These are phyloP conservation scores for Vicia sativa DNA, from an alignment of 306 rosid genomes.

Conservation along the genomic window DNA sequence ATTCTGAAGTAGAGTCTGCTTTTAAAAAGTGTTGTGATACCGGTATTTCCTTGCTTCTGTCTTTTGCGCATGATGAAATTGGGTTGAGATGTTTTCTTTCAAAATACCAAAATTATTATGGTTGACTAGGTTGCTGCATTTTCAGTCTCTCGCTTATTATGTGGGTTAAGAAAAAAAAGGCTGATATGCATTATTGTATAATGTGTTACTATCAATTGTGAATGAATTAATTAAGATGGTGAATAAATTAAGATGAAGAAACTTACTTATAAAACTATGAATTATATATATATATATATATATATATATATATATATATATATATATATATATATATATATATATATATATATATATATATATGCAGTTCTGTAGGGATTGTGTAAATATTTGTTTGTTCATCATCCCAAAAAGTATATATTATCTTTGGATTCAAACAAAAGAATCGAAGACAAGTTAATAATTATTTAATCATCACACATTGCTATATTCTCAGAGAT, in stretches of 20 bases:
- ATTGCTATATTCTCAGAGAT: slow-evolving; percentile 51
- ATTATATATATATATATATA: no score
- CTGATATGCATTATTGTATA: background rate
- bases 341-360: no score
- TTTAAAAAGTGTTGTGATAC: background rate
- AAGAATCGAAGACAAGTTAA: background rate
- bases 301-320: no score
- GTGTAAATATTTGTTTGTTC: background rate
- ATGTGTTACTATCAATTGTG: background rate
- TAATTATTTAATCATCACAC: background rate
- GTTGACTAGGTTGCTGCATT: background rate
- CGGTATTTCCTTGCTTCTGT: background rate
- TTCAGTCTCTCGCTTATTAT: background rate
- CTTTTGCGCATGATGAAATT: background rate
- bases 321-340: no score
- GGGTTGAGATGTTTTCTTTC: background rate
- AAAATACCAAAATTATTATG: background rate
- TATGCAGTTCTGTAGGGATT: background rate
- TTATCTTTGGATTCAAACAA: background rate
- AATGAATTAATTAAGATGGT: background rate
- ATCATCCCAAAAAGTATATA: background rate
- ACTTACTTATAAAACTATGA: background rate
- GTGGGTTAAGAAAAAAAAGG: background rate
- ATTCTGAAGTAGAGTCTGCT: background rate
- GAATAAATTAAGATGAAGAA: background rate